Percentiles rank a stretch among this genome's conserved stretches.
Conservation (phyloP, 371 early-diverging fungal genomes). For the Apophysomyces elegans region DNA sequence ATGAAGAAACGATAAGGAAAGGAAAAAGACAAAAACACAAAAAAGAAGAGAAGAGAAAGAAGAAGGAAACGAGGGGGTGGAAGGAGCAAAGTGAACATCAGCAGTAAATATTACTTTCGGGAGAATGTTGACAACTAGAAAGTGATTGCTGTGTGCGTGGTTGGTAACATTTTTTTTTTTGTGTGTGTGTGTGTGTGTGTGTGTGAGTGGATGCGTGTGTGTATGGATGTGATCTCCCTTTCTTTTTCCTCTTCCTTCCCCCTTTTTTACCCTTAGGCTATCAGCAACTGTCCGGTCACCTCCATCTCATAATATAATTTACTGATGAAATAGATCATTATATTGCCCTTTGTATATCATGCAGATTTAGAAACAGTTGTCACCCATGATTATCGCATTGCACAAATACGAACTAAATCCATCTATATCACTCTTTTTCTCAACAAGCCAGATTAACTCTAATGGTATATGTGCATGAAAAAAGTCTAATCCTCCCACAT, state of each 20-base stretch:
- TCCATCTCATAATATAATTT: neutral
- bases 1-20: constrained; percentile 13
- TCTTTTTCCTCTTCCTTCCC: constrained; percentile 12
- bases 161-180: neutral
- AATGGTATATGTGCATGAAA: no score
- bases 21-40: constrained; percentile 3
- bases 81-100: constrained; percentile 10
- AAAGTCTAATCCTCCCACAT: no score
- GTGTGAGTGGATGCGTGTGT: neutral
- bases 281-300: neutral
- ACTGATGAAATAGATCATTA: neutral
- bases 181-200: neutral
- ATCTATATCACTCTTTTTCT: no score
- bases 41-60: constrained; percentile 2
- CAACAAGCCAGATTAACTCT: no score
- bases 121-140: constrained; percentile 15
- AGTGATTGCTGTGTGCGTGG: constrained; percentile 2
- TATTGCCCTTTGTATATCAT: no score
- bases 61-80: neutral
- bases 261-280: neutral
- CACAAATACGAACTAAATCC: no score
- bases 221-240: constrained; percentile 10
- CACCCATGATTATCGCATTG: no score
- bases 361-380: no score
- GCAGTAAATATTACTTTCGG: constrained; percentile 13